Percentiles rank a stretch among this genome's conserved stretches.
Conservation (phyloP, 2,329 filamentous ascomycete species). For the Trichoderma semiorbis region DNA sequence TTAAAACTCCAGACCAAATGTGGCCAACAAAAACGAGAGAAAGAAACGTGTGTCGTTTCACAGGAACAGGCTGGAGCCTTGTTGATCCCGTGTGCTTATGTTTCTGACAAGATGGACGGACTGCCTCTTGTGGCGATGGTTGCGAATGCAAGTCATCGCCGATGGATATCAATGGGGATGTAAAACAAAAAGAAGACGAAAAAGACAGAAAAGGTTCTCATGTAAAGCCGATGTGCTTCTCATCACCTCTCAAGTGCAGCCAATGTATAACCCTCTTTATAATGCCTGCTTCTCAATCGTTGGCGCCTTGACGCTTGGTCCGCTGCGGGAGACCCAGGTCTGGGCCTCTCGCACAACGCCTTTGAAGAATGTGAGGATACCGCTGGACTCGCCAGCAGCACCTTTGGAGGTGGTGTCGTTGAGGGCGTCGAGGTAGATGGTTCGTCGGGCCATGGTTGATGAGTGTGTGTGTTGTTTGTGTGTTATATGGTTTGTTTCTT, state of each 20-base stretch:
- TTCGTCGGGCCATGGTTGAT: slow-evolving; percentile 17
- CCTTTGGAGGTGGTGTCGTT: not conserved
- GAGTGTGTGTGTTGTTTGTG: not conserved
- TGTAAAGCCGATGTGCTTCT: not conserved
- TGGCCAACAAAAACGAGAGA: not conserved
- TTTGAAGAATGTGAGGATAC: slow-evolving; percentile 13
- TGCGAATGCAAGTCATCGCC: not conserved
- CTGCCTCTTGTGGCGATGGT: not conserved
- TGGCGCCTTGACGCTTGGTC: slow-evolving; percentile 2
- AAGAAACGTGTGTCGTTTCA: not conserved
- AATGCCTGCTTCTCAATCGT: slow-evolving; percentile 15
- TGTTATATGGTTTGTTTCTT: not conserved
- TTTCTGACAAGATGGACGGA: not conserved
- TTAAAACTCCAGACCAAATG: not conserved
- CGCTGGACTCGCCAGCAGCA: not conserved
- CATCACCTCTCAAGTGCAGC: not conserved
- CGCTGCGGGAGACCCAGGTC: slow-evolving; percentile 6
- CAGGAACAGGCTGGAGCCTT: not conserved
- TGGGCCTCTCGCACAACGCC: slow-evolving; percentile 15
- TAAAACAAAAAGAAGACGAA: not conserved
- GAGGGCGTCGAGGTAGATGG: slow-evolving; percentile 18
- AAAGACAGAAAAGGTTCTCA: not conserved
- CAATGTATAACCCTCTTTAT: not conserved
- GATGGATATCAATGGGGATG: not conserved
- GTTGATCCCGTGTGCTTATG: not conserved